Conservation (phyloP, 139 green algal genomes). For the Dunaliella primolecta region DNA sequence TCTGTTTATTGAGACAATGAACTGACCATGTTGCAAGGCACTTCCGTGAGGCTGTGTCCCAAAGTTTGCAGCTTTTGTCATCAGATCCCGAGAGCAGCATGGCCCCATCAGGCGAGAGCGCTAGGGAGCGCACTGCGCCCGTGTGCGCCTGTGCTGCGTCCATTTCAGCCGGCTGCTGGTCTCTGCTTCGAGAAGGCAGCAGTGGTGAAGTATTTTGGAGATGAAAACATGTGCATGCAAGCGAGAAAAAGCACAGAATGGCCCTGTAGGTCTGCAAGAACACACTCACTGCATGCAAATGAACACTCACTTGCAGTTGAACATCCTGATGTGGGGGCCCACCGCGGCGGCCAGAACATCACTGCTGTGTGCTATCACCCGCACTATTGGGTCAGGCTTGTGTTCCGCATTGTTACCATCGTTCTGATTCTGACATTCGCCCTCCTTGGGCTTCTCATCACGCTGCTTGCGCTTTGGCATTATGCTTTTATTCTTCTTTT, state of each 20-base stretch:
- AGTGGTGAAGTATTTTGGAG: neutral
- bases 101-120: slow-evolving; percentile 44
- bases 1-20: no score
- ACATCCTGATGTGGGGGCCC: neutral
- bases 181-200: neutral
- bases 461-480: neutral
- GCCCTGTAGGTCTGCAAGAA: neutral
- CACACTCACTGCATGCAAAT: neutral
- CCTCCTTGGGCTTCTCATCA: neutral
- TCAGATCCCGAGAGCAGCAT: slow-evolving; percentile 54
- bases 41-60: slow-evolving; percentile 25
- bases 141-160: slow-evolving; percentile 3
- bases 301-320: slow-evolving; percentile 7
- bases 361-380: neutral
- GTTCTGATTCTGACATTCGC: neutral
- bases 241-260: neutral
- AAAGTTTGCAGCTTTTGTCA: slow-evolving; percentile 56
- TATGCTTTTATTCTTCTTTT: neutral
- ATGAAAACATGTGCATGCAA: neutral
- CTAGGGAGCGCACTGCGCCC: slow-evolving; percentile 34
- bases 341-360: neutral
- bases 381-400: slow-evolving; percentile 11
- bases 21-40: slow-evolving; percentile 37
- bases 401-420: neutral
- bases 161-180: neutral